Evolutionary conservation across 78 protist species (phyloP).

Genomic region (Anaeramoeba ignava): DNA sequence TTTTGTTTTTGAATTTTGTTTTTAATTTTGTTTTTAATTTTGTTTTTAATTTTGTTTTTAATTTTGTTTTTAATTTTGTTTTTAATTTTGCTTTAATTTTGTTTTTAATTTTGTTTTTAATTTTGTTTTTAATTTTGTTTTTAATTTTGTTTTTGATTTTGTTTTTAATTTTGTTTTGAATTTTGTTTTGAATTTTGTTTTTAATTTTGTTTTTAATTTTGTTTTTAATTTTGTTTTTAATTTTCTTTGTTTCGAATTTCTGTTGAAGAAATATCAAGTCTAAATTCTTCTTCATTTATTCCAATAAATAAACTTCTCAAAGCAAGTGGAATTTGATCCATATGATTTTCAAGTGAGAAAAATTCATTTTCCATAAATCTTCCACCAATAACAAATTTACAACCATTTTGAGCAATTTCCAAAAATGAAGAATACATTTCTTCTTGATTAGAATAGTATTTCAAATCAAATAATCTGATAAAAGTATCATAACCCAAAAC

Average conservation of each 20-base stretch:
- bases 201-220: too few relatives aligned
- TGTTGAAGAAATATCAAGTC: conserved; percentile 1
- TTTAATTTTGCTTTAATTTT: too few relatives aligned
- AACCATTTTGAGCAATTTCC: neutral
- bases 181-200: too few relatives aligned
- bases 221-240: too few relatives aligned
- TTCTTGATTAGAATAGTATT: neutral
- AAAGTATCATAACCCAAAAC: neutral
- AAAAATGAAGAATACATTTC: neutral
- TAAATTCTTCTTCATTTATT: neutral
- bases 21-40: too few relatives aligned
- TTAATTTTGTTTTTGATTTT: too few relatives aligned
- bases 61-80: too few relatives aligned
- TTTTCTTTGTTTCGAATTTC: neutral
- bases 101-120: too few relatives aligned
- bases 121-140: too few relatives aligned
- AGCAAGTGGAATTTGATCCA: neutral
- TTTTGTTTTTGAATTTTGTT: too few relatives aligned
- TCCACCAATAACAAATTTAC: neutral
- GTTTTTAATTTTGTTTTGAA: too few relatives aligned
- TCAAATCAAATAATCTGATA: neutral
- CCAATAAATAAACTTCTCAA: neutral
- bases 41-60: too few relatives aligned
- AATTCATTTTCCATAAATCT: neutral
- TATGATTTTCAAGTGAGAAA: neutral